These are phyloP conservation scores for Omphalea diandra DNA, from an alignment of 441 rosid genomes.

Conservation along the genomic window DNA sequence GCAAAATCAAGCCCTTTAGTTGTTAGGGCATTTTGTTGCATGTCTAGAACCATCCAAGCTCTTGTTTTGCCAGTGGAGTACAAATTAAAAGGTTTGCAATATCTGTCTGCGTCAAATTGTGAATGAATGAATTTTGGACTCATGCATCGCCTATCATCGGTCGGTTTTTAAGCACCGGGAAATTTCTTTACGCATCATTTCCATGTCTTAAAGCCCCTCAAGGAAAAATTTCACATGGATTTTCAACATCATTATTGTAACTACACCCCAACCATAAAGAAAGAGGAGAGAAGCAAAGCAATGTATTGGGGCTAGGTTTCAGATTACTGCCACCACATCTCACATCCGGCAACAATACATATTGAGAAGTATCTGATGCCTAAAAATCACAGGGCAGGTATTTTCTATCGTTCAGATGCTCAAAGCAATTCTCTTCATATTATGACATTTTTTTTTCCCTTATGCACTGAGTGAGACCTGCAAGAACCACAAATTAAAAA, in stretches of 20 bases:
- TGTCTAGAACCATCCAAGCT: too few species aligned
- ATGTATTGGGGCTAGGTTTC: too few species aligned
- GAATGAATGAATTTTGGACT: background rate
- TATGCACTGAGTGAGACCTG: background rate
- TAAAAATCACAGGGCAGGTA: background rate
- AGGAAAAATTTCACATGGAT: background rate
- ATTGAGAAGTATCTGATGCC: background rate
- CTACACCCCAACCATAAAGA: too few species aligned
- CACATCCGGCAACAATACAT: background rate
- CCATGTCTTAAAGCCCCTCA: background rate
- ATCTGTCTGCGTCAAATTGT: background rate
- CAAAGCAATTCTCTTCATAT: background rate
- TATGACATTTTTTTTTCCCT: background rate
- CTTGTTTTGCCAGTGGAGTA: background rate
- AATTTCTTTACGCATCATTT: background rate
- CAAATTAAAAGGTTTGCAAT: too few species aligned
- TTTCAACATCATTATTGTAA: too few species aligned
- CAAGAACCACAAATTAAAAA: background rate
- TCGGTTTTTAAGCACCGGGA: too few species aligned
- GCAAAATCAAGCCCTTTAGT: constrained; percentile 7
- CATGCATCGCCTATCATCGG: background rate
- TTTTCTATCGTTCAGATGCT: background rate
- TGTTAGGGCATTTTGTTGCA: constrained; percentile 10
- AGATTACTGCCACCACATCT: too few species aligned
- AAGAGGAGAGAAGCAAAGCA: too few species aligned